Conservation (phyloP, 768 basidiomycete genomes). For the Kwoniella pini region DNA sequence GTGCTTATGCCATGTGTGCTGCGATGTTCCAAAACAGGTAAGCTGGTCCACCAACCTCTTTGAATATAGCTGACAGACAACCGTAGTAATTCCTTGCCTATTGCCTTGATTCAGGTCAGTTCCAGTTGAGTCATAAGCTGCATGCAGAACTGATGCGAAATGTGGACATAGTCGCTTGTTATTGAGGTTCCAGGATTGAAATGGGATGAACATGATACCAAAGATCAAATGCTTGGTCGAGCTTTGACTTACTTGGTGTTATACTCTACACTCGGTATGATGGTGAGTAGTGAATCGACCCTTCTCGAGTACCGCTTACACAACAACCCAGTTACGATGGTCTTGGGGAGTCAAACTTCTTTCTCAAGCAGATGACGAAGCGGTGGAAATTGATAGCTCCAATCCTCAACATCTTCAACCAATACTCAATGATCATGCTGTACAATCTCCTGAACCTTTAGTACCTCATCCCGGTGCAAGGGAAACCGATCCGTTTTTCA, state of each 20-base stretch:
- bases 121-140: neutral
- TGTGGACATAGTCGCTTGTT: constrained; percentile 84
- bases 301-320: neutral
- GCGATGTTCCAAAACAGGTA: constrained; percentile 54
- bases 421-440: constrained; percentile 20
- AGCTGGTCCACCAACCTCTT: too few relatives aligned
- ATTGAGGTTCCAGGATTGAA: constrained; percentile 77
- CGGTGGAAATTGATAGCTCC: constrained; percentile 21
- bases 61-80: constrained; percentile 54
- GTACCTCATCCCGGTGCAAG: constrained; percentile 39
- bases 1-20: constrained; percentile 54
- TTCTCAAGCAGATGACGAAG: constrained; percentile 67
- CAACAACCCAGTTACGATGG: constrained; percentile 72
- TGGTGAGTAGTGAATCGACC: constrained; percentile 61
- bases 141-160: too few relatives aligned
- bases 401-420: neutral
- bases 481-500: constrained; percentile 53
- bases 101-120: constrained; percentile 71
- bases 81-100: constrained; percentile 89
- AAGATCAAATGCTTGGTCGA: constrained; percentile 85
- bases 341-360: constrained; percentile 86
- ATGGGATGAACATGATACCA: constrained; percentile 77
- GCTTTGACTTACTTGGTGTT: constrained; percentile 62
- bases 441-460: constrained; percentile 42
- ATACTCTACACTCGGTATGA: constrained; percentile 93